Percentiles rank a stretch among this genome's conserved stretches.
Conservation (phyloP, 176 grass and related monocot genomes). For the Areca catechu region DNA sequence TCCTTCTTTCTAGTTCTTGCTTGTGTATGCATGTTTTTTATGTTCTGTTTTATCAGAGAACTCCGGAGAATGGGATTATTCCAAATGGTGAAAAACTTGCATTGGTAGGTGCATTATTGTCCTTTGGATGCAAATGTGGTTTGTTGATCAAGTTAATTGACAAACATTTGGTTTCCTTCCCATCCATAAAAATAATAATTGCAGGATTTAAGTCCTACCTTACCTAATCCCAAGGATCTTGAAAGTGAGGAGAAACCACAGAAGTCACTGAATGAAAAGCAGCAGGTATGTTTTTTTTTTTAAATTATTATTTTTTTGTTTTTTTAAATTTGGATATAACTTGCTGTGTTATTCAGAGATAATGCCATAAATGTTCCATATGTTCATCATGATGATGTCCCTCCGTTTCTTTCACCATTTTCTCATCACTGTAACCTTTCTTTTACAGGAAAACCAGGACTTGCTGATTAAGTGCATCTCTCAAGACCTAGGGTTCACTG, state of each 20-base stretch:
- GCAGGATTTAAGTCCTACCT: slow-evolving; percentile 54
- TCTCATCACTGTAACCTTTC: slow-evolving; percentile 27
- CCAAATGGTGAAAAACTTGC: slow-evolving; percentile 60
- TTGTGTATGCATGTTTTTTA: slow-evolving; percentile 22
- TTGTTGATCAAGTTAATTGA: slow-evolving; percentile 15
- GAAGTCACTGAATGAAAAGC: slow-evolving; percentile 97
- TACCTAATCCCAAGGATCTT: slow-evolving; percentile 53
- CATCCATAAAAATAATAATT: slow-evolving; percentile 42
- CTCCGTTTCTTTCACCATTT: not conserved
- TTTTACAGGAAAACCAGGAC: slow-evolving; percentile 89
- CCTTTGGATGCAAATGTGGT: too few species aligned
- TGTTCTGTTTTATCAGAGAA: slow-evolving; percentile 34
- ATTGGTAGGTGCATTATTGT: slow-evolving; percentile 45
- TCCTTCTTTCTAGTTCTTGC: slow-evolving; percentile 10
- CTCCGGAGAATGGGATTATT: slow-evolving; percentile 47
- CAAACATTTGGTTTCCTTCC: not conserved
- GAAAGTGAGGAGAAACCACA: slow-evolving; percentile 93
- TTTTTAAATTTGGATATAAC: not conserved
- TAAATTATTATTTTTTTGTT: not conserved
- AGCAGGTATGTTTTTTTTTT: slow-evolving; percentile 48
- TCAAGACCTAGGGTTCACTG: slow-evolving; percentile 93
- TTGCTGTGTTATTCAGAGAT: not conserved
- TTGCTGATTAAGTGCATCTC: slow-evolving; percentile 89
- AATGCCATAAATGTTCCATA: too few species aligned
- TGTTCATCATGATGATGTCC: too few species aligned